Evolutionary conservation across 768 basidiomycete species (phyloP).

Genomic region (Boletus huronensis): DNA sequence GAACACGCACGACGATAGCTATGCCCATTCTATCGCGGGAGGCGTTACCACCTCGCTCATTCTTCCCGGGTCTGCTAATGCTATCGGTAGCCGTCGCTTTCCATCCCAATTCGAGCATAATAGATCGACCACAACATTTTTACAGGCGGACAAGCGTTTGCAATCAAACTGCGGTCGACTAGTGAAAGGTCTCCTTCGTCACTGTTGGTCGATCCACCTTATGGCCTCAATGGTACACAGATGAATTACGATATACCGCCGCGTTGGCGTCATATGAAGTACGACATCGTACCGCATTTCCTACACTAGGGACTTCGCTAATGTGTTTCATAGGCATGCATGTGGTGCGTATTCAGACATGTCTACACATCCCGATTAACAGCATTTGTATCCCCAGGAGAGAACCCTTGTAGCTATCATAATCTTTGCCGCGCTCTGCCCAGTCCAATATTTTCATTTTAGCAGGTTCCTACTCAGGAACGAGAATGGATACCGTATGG

Average conservation of each 20-base stretch:
- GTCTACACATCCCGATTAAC: neutral
- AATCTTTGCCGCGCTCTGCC: neutral
- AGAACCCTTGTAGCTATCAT: slow-evolving; percentile 48
- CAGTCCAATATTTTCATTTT: neutral
- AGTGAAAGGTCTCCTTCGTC: slow-evolving; percentile 63
- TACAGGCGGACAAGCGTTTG: slow-evolving; percentile 72
- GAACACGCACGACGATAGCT: slow-evolving; percentile 70
- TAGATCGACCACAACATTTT: neutral
- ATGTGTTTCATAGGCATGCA: slow-evolving; percentile 48
- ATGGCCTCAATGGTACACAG: slow-evolving; percentile 41
- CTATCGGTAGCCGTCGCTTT: slow-evolving; percentile 45
- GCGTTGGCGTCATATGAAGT: slow-evolving; percentile 79
- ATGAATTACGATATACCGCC: slow-evolving; percentile 33
- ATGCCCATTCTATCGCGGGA: slow-evolving; percentile 56
- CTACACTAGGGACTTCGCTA: neutral
- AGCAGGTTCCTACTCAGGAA: slow-evolving; percentile 36
- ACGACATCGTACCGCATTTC: slow-evolving; percentile 9
- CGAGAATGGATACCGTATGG: slow-evolving; percentile 64
- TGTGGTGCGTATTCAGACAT: slow-evolving; percentile 40
- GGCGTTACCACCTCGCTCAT: slow-evolving; percentile 73
- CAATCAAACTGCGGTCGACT: slow-evolving; percentile 73
- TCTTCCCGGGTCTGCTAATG: slow-evolving; percentile 66
- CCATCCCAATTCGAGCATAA: neutral
- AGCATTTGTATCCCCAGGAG: slow-evolving; percentile 34
- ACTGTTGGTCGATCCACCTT: slow-evolving; percentile 73